These are phyloP conservation scores for Aureobasidium vineae DNA, from an alignment of 2,329 filamentous ascomycete genomes.

Conservation along the genomic window DNA sequence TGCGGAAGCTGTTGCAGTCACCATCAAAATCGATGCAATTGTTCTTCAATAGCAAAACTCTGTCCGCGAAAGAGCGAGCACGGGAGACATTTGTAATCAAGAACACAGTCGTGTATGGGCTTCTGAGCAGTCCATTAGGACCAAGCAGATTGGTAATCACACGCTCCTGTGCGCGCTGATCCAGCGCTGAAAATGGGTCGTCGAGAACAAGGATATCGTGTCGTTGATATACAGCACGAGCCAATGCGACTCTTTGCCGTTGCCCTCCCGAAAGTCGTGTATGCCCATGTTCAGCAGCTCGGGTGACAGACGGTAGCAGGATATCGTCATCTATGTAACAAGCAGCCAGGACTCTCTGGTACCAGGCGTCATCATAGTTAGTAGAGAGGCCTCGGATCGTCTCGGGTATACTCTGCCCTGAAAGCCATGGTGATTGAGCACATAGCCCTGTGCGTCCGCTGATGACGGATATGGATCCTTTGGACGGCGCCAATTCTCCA, in stretches of 20 bases:
- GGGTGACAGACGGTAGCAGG: conserved; percentile 41
- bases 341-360: conserved; percentile 34
- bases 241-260: conserved; percentile 54
- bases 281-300: conserved; percentile 51
- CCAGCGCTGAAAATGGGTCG: conserved; percentile 53
- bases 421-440: conserved; percentile 60
- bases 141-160: conserved; percentile 51
- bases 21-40: background rate
- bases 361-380: conserved; percentile 38
- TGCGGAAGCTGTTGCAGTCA: background rate
- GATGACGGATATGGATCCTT: background rate
- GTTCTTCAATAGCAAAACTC: background rate
- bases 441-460: conserved; percentile 14
- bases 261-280: conserved; percentile 53
- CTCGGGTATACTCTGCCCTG: conserved; percentile 73
- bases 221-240: conserved; percentile 53
- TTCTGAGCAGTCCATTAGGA: conserved; percentile 46
- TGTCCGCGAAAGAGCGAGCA: background rate
- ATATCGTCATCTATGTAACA: conserved; percentile 32
- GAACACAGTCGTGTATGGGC: conserved; percentile 15
- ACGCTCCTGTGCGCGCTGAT: conserved; percentile 49
- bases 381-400: conserved; percentile 69
- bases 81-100: background rate
- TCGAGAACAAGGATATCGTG: conserved; percentile 52
- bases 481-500: background rate